Evolutionary conservation across 257 asterid genomes (phyloP).

Genomic region (Solanum chilense): DNA sequence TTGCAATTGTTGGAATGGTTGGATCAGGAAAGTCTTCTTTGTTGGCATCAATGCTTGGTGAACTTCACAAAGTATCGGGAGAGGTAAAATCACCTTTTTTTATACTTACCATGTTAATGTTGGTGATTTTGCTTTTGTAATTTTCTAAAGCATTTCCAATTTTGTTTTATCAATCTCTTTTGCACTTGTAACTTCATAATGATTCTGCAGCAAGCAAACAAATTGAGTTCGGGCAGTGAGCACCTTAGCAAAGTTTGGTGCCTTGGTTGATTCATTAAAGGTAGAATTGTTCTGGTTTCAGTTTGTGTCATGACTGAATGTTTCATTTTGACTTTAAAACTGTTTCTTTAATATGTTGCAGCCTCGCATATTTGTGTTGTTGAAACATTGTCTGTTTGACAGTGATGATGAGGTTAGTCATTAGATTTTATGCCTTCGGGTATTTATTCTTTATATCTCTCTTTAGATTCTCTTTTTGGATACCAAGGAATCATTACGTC

Average conservation of each 20-base stretch:
- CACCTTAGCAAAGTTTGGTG: conserved; percentile 89
- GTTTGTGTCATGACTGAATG: neutral
- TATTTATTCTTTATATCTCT: neutral
- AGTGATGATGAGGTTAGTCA: conserved; percentile 86
- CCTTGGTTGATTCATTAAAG: conserved; percentile 73
- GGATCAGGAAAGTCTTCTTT: conserved; percentile 78
- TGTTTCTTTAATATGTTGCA: conserved; percentile 27
- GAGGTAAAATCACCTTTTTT: no score
- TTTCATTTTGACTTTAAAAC: conserved; percentile 3
- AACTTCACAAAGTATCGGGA: neutral
- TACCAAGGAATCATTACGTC: no score
- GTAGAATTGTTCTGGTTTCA: conserved; percentile 23
- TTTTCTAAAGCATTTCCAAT: no score
- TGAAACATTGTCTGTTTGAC: conserved; percentile 86
- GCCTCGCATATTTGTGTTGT: conserved; percentile 76
- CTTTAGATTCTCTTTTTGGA: no score
- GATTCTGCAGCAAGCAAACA: no score
- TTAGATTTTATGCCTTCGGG: neutral
- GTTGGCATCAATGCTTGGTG: conserved; percentile 61
- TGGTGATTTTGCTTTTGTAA: no score
- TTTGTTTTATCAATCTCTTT: no score
- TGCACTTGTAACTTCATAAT: no score
- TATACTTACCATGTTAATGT: no score
- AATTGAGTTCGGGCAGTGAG: conserved; percentile 69
- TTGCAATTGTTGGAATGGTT: conserved; percentile 74